phyloP scores from a whole-genome alignment of 305 asterid species.

The Andrographis paniculata region DNA sequence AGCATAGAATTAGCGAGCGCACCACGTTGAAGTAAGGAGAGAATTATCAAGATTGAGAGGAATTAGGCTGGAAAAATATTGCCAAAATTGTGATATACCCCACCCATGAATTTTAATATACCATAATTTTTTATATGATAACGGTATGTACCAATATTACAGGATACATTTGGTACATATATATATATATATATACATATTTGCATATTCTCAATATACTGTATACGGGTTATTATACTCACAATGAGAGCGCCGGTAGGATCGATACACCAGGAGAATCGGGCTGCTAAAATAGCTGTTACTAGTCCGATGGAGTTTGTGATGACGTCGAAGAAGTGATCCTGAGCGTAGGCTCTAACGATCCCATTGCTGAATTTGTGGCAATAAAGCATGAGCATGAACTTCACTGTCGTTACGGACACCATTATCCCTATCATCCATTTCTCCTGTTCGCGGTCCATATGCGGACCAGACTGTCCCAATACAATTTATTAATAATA shows the following conservation, averaged over 20 bases:
- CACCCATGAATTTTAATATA: too few species aligned
- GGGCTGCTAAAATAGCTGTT: constrained; percentile 72
- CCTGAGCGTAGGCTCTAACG: constrained; percentile 84
- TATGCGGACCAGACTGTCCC: constrained; percentile 50
- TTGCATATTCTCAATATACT: too few species aligned
- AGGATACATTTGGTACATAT: too few species aligned
- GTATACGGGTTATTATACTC: constrained; percentile 17
- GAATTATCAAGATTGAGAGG: too few species aligned
- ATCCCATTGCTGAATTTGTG: constrained; percentile 76
- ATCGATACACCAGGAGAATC: constrained; percentile 90
- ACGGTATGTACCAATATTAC: too few species aligned
- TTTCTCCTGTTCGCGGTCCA: constrained; percentile 51
- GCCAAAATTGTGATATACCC: too few species aligned
- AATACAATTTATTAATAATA: too few species aligned
- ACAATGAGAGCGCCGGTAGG: constrained; percentile 81
- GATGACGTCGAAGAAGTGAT: constrained; percentile 82
- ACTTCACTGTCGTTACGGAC: constrained; percentile 73
- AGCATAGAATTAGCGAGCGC: constrained; percentile 4
- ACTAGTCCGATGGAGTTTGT: constrained; percentile 81
- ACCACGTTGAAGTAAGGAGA: too few species aligned
- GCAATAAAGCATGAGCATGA: constrained; percentile 70
- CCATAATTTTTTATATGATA: too few species aligned
- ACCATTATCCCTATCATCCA: constrained; percentile 95
- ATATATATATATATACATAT: too few species aligned
- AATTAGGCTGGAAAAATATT: too few species aligned